Evolutionary conservation across 257 asterid species (phyloP).

Genomic region (Solanum infundibuliforme): DNA sequence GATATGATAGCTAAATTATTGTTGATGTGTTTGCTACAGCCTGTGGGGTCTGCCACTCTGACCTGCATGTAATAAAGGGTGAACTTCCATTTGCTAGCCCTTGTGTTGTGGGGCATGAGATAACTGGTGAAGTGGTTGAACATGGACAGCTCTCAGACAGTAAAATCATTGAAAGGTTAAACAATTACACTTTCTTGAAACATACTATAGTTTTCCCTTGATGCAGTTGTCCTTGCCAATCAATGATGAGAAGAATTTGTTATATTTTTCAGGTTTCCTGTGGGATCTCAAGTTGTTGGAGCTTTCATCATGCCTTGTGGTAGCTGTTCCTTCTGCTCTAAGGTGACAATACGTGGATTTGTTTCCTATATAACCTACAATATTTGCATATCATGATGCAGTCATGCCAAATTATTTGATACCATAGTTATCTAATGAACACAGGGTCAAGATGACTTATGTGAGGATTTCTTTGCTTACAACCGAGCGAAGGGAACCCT

Average conservation of each 20-base stretch:
- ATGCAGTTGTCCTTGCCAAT: background rate
- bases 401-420: background rate
- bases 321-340: constrained; percentile 83
- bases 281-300: constrained; percentile 87
- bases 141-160: constrained; percentile 74
- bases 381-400: background rate
- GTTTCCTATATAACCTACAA: background rate
- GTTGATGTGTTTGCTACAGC: constrained; percentile 36
- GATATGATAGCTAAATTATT: background rate
- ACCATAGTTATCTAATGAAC: constrained; percentile 17
- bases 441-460: constrained; percentile 97
- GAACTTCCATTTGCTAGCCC: constrained; percentile 94
- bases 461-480: constrained; percentile 83
- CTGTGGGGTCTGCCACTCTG: constrained; percentile 99
- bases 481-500: constrained; percentile 98
- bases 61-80: constrained; percentile 91
- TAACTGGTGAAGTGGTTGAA: constrained; percentile 94
- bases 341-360: constrained; percentile 26
- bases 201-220: background rate
- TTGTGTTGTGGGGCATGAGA: constrained; percentile 94
- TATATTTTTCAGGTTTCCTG: constrained; percentile 41
- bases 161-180: constrained; percentile 57
- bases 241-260: background rate
- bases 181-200: background rate
- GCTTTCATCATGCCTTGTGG: constrained; percentile 99